Percentiles rank a stretch among this genome's conserved stretches.
phyloP scores from a whole-genome alignment of 805 yeast species.

The Candida arabinofermentans region DNA sequence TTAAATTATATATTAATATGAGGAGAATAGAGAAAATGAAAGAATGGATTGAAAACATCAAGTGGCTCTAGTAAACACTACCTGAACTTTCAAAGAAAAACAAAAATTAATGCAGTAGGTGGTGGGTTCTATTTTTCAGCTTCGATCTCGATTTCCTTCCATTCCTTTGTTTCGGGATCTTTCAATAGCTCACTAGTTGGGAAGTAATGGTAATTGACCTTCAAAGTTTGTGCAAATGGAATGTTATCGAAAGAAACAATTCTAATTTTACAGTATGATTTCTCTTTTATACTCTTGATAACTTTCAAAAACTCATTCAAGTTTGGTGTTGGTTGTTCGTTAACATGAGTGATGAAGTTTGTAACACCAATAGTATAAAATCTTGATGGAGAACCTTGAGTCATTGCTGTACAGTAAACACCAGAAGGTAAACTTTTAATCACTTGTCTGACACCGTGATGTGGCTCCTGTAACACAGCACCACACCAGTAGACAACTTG shows the following conservation, averaged over 20 bases:
- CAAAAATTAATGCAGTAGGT: neutral
- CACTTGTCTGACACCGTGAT: constrained; percentile 85
- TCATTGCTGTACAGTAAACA: constrained; percentile 75
- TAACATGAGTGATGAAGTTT: constrained; percentile 85
- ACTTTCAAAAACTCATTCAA: constrained; percentile 62
- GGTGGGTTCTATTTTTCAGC: constrained; percentile 23
- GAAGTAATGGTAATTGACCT: constrained; percentile 86
- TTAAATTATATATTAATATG: neutral
- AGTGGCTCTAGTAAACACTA: neutral
- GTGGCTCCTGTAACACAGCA: constrained; percentile 80
- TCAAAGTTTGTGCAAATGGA: constrained; percentile 80
- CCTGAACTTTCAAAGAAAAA: neutral
- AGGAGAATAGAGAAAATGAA: neutral
- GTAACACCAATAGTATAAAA: constrained; percentile 77
- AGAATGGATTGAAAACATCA: neutral
- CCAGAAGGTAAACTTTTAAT: constrained; percentile 73
- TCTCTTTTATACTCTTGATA: constrained; percentile 70
- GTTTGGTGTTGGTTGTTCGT: constrained; percentile 68
- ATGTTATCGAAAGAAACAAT: constrained; percentile 81
- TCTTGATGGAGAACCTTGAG: constrained; percentile 81
- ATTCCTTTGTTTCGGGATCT: constrained; percentile 41
- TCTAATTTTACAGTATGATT: constrained; percentile 75
- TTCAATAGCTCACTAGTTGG: constrained; percentile 63
- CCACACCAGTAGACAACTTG: constrained; percentile 82
- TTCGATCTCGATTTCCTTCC: constrained; percentile 52